Evolutionary conservation across 306 rosid species (phyloP), one percentile per base, ranked within the genome.

Genomic region (Fragaria nilgerrensis): DNA sequence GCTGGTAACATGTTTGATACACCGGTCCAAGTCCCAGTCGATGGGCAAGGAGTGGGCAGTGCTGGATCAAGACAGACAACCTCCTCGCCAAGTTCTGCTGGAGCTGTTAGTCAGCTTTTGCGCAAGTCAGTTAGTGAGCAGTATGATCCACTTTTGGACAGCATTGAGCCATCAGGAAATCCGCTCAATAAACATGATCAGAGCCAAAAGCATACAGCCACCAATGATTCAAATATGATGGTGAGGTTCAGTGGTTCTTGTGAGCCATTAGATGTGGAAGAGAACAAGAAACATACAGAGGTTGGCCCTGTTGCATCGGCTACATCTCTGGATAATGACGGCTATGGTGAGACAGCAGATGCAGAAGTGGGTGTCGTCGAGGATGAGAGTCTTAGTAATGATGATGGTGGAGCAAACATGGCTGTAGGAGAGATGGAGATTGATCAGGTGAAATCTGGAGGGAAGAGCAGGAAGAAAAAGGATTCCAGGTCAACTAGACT

Each of bases 81-180:
- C 73, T 81, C 85, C 44, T 85, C 94, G 9, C 94, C 90, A 67
- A 83, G 83, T 77, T 79, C 91, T 77, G 83, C 82, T 36, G 81
- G 84, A 90, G 83, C 78, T 76, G 81, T 66, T 79, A 89, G 82
- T 77, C 89, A 82, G 82, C 73, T 53, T 58, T 80, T 88, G 76
- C 86, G 82, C 17, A 86, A 86, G 79, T 66, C 91, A n/a, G 88
- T 80, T 64, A 84, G 78, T 50, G 90, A 88, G 56, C 97, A 92
- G 84, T 92, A 92, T 89, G 96, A 92, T 86, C 99, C 99, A 74
- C 90, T 95, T 49, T 85, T 89, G 84, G 98, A 92, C 83, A 87
- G 96, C 87, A 85, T 92, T 62, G 97, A 95, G 74, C 93, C 91
- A 78, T 82, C 94, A 25, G 80, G 92, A 37, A 81, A 85, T 70